Evolutionary conservation across 306 rosid genomes (phyloP).

Genomic region (Arachis stenosperma): DNA sequence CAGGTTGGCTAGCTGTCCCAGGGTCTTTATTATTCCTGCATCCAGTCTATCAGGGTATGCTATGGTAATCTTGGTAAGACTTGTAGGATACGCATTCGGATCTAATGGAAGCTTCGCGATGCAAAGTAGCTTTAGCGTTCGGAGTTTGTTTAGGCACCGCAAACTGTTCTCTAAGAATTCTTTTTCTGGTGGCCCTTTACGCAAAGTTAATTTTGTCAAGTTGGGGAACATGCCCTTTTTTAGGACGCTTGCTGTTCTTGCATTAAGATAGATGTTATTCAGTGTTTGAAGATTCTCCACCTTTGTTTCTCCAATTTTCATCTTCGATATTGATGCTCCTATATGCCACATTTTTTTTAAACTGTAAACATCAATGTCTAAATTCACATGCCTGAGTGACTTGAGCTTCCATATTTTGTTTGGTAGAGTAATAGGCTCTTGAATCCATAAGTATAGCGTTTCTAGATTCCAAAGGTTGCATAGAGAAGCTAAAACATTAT

Average conservation of each 20-base stretch:
- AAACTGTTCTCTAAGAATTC: neutral
- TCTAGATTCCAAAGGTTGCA: slow-evolving; percentile 18
- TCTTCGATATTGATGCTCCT: too few relatives aligned
- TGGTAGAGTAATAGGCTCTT: neutral
- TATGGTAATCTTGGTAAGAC: slow-evolving; percentile 19
- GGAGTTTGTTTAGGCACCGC: neutral
- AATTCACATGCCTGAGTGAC: too few relatives aligned
- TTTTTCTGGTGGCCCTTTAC: too few relatives aligned
- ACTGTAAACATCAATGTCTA: too few relatives aligned
- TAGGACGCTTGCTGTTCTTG: neutral
- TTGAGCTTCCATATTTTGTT: slow-evolving; percentile 5
- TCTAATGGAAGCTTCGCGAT: neutral
- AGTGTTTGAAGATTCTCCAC: slow-evolving; percentile 18
- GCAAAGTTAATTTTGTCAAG: slow-evolving; percentile 22
- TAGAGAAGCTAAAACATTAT: neutral
- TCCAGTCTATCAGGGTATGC: too few relatives aligned
- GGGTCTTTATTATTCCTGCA: neutral
- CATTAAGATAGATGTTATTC: neutral
- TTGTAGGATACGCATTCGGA: neutral
- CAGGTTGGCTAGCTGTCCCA: slow-evolving; percentile 22
- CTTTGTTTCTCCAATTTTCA: too few relatives aligned
- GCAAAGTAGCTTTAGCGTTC: neutral
- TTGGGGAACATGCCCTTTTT: neutral
- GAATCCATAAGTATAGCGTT: neutral
- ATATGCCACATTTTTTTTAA: too few relatives aligned